Base-by-base conservation (phyloP, 2,329 filamentous ascomycete species). In the Colletotrichum spaethianum region DNA sequence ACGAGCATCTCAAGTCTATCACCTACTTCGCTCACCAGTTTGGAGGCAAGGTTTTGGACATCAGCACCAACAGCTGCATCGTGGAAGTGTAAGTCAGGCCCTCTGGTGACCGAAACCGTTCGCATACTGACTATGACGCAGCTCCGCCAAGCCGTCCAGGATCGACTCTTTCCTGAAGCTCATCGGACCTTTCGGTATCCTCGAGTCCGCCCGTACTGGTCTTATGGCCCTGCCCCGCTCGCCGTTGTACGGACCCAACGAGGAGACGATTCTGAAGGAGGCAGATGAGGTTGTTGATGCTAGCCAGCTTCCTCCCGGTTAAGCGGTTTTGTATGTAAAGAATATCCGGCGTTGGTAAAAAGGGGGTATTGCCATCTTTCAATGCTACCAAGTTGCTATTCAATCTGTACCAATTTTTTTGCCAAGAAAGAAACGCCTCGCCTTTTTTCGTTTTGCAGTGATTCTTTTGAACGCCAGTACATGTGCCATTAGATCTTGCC, bases 101-200 rank as follows among this genome's bases (percentile, higher is more conserved):
- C 31, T 23, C 23, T n/a, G 53, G 42, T 12, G 18, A 52, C n/a
- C 14, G 26, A 23, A 53, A 26, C 63, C 48, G 62, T 55, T 53
- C 65, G 60, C 12, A 46, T 73, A 67, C 78, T 81, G 48, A 83
- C 75, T 65, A 63, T 28, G 23, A 42, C 42, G 62, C 77, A 95
- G 93, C 9, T 98, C 95, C 65, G 96, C 96, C 72, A 99, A 99
- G 85, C 95, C 94, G 44, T 90, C 88, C 74, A 93, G 96, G 83
- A 98, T 99, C 80, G 95, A 99, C 84, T 97, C 95, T 2, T 99
- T 98, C 87, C 93, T 99, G 85, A 99, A 98, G 86, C 89, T 99
- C 74, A 92, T 99, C 79, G 89, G 91, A 69, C 96, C 96, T 16
- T 99, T 98, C 81, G 96, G 96, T 80, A 98, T 99, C 77, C 89